Conservation (phyloP, 2,329 filamentous ascomycete genomes). For the Alternaria burnsii region DNA sequence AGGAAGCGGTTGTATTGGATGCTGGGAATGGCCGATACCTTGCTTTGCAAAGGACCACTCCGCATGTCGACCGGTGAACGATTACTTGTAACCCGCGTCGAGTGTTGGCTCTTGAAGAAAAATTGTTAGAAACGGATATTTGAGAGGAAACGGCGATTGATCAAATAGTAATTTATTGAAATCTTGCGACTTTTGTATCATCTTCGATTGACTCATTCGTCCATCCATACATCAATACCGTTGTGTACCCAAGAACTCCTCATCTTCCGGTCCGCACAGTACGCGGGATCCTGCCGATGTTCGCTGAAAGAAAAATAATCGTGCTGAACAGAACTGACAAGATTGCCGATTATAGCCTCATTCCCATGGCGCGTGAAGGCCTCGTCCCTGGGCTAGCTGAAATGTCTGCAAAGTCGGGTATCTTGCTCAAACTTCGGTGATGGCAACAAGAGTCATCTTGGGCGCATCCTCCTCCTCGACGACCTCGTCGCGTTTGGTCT, state of each 20-base stretch:
- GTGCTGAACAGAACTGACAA: background rate
- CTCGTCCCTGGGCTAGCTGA: background rate
- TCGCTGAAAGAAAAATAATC: conserved; percentile 14
- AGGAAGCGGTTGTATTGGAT: no score
- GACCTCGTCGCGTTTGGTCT: conserved; percentile 40
- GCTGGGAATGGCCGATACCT: no score
- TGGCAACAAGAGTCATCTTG: conserved; percentile 53
- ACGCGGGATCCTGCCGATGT: conserved; percentile 13
- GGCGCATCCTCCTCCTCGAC: conserved; percentile 43
- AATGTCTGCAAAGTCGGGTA: conserved; percentile 2
- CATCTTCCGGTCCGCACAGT: conserved; percentile 17
- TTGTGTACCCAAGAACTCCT: conserved; percentile 9
- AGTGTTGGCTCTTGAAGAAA: no score
- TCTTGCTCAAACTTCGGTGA: conserved; percentile 46
- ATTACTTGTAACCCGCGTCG: no score
- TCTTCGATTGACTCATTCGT: background rate
- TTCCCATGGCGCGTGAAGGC: background rate
- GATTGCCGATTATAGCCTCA: background rate
- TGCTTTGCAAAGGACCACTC: no score
- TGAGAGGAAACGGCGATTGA: background rate
- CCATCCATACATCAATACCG: conserved; percentile 1
- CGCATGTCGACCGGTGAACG: no score
- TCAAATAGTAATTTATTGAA: conserved; percentile 17
- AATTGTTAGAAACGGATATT: no score
- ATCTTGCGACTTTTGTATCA: conserved; percentile 2